Percentiles rank a stretch among this genome's conserved stretches.
Conservation (phyloP, 2,329 filamentous ascomycete species). For the Colletotrichum plurivorum region DNA sequence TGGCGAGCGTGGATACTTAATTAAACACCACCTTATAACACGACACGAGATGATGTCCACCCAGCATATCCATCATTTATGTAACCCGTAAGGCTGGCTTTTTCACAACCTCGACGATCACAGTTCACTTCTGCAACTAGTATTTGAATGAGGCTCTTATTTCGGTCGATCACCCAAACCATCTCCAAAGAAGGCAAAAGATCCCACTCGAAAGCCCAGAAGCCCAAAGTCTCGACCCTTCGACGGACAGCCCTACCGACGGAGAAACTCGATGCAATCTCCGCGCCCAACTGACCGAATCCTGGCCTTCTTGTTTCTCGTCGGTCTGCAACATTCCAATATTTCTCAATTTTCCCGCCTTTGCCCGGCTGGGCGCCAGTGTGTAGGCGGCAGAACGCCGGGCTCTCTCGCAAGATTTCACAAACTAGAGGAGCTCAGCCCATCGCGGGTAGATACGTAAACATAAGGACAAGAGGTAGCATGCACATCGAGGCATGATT, state of each 20-base stretch:
- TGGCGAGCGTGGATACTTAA: background rate
- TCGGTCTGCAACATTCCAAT: background rate
- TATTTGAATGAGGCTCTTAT: background rate
- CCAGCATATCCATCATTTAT: no score
- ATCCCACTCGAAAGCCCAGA: background rate
- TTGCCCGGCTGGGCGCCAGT: constrained; percentile 32
- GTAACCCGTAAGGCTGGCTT: no score
- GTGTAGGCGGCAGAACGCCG: background rate
- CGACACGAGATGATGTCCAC: background rate
- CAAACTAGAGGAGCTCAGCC: background rate
- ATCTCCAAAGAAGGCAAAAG: no score
- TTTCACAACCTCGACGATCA: background rate
- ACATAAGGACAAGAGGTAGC: no score
- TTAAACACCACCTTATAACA: background rate
- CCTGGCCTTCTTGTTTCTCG: background rate
- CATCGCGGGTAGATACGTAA: background rate
- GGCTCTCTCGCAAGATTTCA: background rate
- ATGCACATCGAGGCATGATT: constrained; percentile 5
- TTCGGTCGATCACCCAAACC: background rate
- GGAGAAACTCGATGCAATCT: constrained; percentile 17
- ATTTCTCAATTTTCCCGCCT: constrained; percentile 28
- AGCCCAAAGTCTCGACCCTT: background rate
- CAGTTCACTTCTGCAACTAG: no score
- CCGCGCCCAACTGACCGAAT: background rate
- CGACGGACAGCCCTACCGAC: background rate